Evolutionary conservation across 768 basidiomycete species (phyloP).

Genomic region (Omphalotus guepiniiformis): DNA sequence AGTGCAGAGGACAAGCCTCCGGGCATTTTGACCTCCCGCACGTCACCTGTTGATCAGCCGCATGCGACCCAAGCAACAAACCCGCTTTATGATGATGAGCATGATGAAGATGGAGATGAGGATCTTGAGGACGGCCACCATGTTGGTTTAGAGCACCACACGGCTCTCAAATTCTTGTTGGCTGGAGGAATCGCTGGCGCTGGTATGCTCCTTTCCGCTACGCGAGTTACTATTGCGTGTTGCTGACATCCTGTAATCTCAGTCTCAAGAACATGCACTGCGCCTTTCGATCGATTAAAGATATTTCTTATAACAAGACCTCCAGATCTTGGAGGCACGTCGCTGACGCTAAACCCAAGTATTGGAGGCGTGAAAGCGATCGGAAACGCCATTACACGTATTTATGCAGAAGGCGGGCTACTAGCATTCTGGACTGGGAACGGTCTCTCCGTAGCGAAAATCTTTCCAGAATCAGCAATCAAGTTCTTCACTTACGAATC

Average conservation of each 20-base stretch:
- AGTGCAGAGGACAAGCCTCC: constrained; percentile 73
- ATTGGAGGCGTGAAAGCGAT: constrained; percentile 63
- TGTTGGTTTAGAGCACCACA: constrained; percentile 58
- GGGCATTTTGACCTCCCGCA: constrained; percentile 12
- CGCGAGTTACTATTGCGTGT: not conserved
- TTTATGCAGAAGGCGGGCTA: constrained; percentile 88
- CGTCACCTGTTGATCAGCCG: not conserved
- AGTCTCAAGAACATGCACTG: constrained; percentile 96
- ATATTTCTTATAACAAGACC: constrained; percentile 92
- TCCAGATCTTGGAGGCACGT: constrained; percentile 62
- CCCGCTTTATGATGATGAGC: constrained; percentile 22
- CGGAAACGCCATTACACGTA: constrained; percentile 64
- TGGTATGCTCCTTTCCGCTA: constrained; percentile 45
- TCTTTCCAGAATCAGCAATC: constrained; percentile 97
- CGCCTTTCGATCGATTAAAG: constrained; percentile 95
- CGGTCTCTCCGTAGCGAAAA: constrained; percentile 89
- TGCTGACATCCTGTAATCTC: constrained; percentile 1
- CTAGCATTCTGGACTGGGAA: constrained; percentile 98
- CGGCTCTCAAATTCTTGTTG: constrained; percentile 83
- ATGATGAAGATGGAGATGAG: constrained; percentile 38
- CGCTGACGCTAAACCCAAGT: constrained; percentile 38
- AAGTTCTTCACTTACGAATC: constrained; percentile 97
- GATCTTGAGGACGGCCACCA: constrained; percentile 61
- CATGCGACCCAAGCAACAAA: constrained; percentile 4
- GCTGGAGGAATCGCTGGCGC: constrained; percentile 96